These are phyloP conservation scores for Prinsepia uniflora DNA, from an alignment of 306 rosid species.

Conservation along the genomic window DNA sequence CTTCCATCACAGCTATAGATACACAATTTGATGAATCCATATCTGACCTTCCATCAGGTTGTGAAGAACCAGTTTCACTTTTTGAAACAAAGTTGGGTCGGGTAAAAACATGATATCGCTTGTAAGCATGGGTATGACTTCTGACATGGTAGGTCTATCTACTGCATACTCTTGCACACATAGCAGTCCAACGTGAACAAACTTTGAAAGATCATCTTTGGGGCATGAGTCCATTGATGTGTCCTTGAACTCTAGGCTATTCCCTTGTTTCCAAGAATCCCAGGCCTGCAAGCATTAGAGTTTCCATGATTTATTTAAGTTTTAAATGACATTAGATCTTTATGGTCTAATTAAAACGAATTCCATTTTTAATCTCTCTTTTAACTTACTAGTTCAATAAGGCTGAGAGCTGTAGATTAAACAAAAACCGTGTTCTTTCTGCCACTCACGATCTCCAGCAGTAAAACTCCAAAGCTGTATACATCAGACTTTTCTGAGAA, in stretches of 20 bases:
- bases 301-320: background rate
- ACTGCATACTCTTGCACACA: slow-evolving; percentile 27
- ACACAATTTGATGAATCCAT: slow-evolving; percentile 10
- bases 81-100: background rate
- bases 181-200: slow-evolving; percentile 26
- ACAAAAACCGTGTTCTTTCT: slow-evolving; percentile 14
- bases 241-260: slow-evolving; percentile 8
- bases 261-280: slow-evolving; percentile 24
- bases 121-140: slow-evolving; percentile 26
- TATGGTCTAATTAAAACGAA: background rate
- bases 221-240: slow-evolving; percentile 23
- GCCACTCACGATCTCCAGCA: slow-evolving; percentile 30
- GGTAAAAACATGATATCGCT: slow-evolving; percentile 19
- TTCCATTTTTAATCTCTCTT: background rate
- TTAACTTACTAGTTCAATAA: slow-evolving; percentile 21
- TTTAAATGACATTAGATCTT: background rate
- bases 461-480: slow-evolving; percentile 30
- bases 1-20: slow-evolving; percentile 27
- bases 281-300: slow-evolving; percentile 23
- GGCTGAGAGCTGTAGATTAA: slow-evolving; percentile 12
- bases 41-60: slow-evolving; percentile 9
- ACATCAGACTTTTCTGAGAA: slow-evolving; percentile 29
- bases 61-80: slow-evolving; percentile 23
- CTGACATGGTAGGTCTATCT: slow-evolving; percentile 32
- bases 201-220: slow-evolving; percentile 9